Evolutionary conservation across 2,329 filamentous ascomycete genomes (phyloP).

Genomic region (Calonectria hongkongensis): DNA sequence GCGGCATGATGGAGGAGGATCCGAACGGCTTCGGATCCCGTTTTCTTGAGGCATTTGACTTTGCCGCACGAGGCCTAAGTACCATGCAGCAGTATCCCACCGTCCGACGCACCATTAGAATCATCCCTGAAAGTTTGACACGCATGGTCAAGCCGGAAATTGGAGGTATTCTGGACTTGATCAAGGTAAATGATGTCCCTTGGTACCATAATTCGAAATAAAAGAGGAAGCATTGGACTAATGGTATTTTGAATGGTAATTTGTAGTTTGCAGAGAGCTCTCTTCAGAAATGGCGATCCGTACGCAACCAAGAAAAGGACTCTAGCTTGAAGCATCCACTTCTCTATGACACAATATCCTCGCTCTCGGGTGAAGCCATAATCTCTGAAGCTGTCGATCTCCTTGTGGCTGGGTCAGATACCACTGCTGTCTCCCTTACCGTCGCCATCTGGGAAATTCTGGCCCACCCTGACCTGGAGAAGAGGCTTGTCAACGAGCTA

Average conservation of each 20-base stretch:
- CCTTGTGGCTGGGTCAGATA: background rate
- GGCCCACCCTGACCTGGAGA: background rate
- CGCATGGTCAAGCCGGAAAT: background rate
- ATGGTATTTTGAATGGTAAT: background rate
- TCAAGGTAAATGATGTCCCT: background rate
- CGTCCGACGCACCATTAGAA: background rate
- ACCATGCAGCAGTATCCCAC: background rate
- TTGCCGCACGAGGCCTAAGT: background rate
- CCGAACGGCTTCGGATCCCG: conserved; percentile 3
- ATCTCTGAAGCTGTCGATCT: background rate
- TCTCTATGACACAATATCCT: conserved; percentile 6
- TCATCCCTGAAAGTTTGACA: background rate
- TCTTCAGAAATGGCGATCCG: background rate
- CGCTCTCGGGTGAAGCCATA: background rate
- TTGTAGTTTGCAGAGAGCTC: conserved; percentile 4
- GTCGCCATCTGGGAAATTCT: conserved; percentile 5
- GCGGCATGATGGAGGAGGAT: conserved; percentile 13
- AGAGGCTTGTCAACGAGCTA: background rate
- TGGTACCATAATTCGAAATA: too few relatives aligned
- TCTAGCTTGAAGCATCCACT: background rate
- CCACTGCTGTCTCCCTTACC: conserved; percentile 5
- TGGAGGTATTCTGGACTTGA: background rate
- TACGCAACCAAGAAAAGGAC: background rate
- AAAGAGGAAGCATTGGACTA: background rate
- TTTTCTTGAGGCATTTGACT: background rate